Evolutionary conservation across 192 early-diverging fungal genomes (phyloP), one percentile per base, ranked within the genome.

Genomic region (Phlyctochytrium arcticum): DNA sequence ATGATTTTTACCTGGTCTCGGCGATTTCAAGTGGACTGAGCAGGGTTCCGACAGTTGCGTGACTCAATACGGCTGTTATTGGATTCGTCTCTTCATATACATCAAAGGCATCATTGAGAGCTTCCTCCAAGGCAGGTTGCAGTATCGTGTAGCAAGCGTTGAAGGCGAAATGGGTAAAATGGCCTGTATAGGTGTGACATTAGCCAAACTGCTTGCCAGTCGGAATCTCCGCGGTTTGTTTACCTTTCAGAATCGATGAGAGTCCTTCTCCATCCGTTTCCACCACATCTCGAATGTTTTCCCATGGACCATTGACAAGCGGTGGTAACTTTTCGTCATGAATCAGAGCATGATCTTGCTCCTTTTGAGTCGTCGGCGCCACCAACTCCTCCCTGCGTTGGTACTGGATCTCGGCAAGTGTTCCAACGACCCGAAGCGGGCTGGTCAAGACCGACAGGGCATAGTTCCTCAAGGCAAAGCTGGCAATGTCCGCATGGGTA

Each of bases 11-110:
- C 90, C 92, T 70, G 23, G 95, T 96, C 42, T 88, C 84, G 48
- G 91, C 83, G 12, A 98, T 75, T 62, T 99, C 96, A 46, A 99
- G 74, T 3, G 96, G 96, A 60, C 89, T 90, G 44, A 99, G 79
- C 35, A 91, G 34, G 56, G 88, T 76, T 6, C 94, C 94, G 5
- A 90, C 86, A 23, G 91, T 64, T 0, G 90, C 70, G 70, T 89
- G 83, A 12, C 89, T 90, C 2, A 80, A 70, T 1, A 95, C 81
- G 46, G 88, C 65, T 1, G 96, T 96, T 9, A 82, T 75, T 36
- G 89, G 90, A 71, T 83, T 85, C 46, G 80, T 83, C 63, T 92
- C 92, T 54, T 96, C 96, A 62, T 90, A 92, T n/a, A 96, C 80
- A 55, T 87, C 92, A 53, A 96, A 90, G 21, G 84, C 75, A 64